These are phyloP conservation scores for Leishmania aethiopica DNA, from an alignment of 208 protist genomes.

Conservation along the genomic window DNA sequence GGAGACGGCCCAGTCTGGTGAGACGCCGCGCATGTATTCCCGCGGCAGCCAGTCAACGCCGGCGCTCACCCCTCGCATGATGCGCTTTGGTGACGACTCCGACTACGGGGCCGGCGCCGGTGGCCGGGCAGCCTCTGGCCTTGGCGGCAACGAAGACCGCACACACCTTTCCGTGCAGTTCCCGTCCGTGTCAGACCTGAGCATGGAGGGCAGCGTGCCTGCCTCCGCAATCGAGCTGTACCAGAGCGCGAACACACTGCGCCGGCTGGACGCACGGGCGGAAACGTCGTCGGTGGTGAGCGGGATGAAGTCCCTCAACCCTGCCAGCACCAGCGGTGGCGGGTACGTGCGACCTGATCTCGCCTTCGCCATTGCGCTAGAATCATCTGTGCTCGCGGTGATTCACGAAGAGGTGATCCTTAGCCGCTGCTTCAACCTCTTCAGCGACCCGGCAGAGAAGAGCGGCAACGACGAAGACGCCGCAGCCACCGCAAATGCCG, in stretches of 20 bases:
- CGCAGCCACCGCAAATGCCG: background rate
- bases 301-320: constrained; percentile 37
- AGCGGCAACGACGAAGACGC: constrained; percentile 12
- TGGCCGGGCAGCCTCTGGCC: constrained; percentile 10
- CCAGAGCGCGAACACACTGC: constrained; percentile 45
- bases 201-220: constrained; percentile 25
- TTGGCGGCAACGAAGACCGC: constrained; percentile 21
- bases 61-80: constrained; percentile 53
- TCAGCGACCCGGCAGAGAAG: background rate
- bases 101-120: constrained; percentile 23
- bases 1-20: constrained; percentile 55
- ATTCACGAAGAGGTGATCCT: constrained; percentile 78
- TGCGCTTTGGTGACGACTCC: constrained; percentile 41
- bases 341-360: constrained; percentile 75
- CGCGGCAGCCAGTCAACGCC: constrained; percentile 32
- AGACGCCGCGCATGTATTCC: constrained; percentile 43
- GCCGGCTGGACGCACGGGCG: constrained; percentile 38
- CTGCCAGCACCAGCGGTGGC: constrained; percentile 29
- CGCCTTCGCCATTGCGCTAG: constrained; percentile 75
- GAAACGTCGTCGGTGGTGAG: constrained; percentile 39
- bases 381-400: constrained; percentile 60
- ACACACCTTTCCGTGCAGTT: constrained; percentile 57
- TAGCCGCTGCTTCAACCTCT: constrained; percentile 65
- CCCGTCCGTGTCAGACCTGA: constrained; percentile 38
- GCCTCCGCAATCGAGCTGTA: constrained; percentile 47